Evolutionary conservation across 306 rosid genomes (phyloP).

Genomic region (Cajanus cajan): DNA sequence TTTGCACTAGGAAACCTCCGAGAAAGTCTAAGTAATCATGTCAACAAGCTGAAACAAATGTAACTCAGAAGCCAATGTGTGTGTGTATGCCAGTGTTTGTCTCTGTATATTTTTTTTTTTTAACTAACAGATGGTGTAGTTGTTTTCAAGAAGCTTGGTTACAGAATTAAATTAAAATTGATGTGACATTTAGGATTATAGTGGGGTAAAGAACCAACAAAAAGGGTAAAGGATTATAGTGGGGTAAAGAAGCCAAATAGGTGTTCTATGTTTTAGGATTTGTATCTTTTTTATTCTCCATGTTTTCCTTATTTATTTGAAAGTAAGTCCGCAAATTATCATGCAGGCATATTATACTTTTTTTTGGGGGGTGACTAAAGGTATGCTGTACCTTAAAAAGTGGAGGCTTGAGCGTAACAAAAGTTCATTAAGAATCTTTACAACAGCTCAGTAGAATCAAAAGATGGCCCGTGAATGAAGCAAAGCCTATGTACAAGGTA

Average conservation of each 20-base stretch:
- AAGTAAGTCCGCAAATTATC: constrained; percentile 31
- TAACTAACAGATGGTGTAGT: background rate
- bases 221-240: constrained; percentile 27
- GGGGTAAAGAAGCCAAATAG: constrained; percentile 33
- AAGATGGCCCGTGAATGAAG: constrained; percentile 42
- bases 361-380: constrained; percentile 25
- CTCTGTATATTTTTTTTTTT: background rate
- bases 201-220: constrained; percentile 20
- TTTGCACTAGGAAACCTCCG: background rate
- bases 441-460: constrained; percentile 41
- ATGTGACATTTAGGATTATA: background rate
- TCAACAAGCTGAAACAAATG: background rate
- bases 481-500: constrained; percentile 31
- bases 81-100: background rate
- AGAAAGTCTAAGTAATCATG: background rate
- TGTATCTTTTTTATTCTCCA: constrained; percentile 8
- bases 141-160: constrained; percentile 25
- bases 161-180: background rate
- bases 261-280: background rate
- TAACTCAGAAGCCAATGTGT: constrained; percentile 12
- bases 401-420: constrained; percentile 64
- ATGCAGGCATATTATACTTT: constrained; percentile 32
- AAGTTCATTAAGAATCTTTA: constrained; percentile 48
- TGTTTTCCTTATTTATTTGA: background rate
- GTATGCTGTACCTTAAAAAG: constrained; percentile 38